Evolutionary conservation across 1,284 basidiomycete genomes (phyloP).

Genomic region (Ganoderma boninense): DNA sequence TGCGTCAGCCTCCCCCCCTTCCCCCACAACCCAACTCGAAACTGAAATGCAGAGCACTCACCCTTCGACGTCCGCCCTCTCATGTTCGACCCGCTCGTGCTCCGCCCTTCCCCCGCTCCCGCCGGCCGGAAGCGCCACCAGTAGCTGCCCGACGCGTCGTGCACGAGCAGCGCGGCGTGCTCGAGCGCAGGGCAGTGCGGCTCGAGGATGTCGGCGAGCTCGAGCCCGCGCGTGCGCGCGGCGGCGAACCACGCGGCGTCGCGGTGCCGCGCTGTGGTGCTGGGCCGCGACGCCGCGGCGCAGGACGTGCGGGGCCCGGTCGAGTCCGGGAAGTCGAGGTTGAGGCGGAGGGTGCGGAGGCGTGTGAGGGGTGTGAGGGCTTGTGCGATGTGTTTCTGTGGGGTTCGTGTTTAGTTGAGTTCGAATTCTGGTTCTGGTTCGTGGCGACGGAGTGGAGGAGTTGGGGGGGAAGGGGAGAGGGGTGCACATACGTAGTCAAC

Average conservation of each 20-base stretch:
- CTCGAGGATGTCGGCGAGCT: slow-evolving; percentile 9
- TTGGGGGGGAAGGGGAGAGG: neutral
- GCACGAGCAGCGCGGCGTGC: slow-evolving; percentile 6
- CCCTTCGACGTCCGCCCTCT: slow-evolving; percentile 6
- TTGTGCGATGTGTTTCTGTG: slow-evolving; percentile 9
- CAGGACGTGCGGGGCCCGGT: slow-evolving; percentile 11
- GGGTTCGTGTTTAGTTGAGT: neutral
- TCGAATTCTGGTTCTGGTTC: too few relatives aligned
- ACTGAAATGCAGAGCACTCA: too few relatives aligned
- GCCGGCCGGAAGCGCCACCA: slow-evolving; percentile 16
- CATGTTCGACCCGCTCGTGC: slow-evolving; percentile 3
- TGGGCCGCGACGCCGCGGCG: neutral
- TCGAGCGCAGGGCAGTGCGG: slow-evolving; percentile 14
- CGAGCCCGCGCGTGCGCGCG: slow-evolving; percentile 6
- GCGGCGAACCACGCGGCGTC: slow-evolving; percentile 1
- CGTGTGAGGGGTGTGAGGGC: neutral
- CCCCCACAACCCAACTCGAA: too few relatives aligned
- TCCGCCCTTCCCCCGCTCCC: neutral
- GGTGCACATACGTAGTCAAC: slow-evolving; percentile 14
- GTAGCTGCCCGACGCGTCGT: slow-evolving; percentile 18
- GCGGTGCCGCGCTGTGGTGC: slow-evolving; percentile 4
- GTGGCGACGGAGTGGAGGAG: neutral
- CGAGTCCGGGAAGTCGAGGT: slow-evolving; percentile 17
- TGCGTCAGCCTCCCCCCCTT: too few relatives aligned
- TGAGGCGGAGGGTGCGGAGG: slow-evolving; percentile 10